Evolutionary conservation across 441 rosid species (phyloP).

Genomic region (Pelargonium australe): DNA sequence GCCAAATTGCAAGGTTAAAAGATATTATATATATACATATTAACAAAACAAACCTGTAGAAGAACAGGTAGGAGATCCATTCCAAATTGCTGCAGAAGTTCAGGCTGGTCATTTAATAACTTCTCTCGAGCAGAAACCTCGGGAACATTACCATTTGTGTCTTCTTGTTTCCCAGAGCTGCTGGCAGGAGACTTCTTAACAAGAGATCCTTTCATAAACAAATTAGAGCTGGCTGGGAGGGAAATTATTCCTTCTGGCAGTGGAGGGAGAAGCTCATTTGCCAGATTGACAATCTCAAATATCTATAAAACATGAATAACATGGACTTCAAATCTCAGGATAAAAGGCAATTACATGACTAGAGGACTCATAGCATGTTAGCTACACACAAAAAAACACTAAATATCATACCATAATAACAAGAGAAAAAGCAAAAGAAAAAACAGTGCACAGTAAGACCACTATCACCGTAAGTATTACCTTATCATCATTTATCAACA

Average conservation of each 20-base stretch:
- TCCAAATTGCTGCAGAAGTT: conserved; percentile 92
- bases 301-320: conserved; percentile 37
- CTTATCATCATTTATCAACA: background rate
- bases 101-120: conserved; percentile 81
- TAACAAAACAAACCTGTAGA: conserved; percentile 57
- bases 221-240: conserved; percentile 69
- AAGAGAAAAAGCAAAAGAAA: background rate
- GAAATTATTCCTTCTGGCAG: conserved; percentile 88
- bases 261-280: conserved; percentile 98
- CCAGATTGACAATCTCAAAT: conserved; percentile 97
- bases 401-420: background rate
- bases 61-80: conserved; percentile 96
- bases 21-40: background rate
- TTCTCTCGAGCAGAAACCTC: conserved; percentile 83
- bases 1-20: background rate
- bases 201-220: conserved; percentile 66
- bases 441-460: background rate
- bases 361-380: background rate
- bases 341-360: background rate
- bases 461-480: background rate
- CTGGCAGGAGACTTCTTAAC: conserved; percentile 61
- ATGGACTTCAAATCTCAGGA: background rate
- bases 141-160: conserved; percentile 38
- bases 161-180: conserved; percentile 67
- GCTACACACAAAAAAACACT: background rate